Conservation (phyloP, 169 alveolate species). For the Cytauxzoon felis region DNA sequence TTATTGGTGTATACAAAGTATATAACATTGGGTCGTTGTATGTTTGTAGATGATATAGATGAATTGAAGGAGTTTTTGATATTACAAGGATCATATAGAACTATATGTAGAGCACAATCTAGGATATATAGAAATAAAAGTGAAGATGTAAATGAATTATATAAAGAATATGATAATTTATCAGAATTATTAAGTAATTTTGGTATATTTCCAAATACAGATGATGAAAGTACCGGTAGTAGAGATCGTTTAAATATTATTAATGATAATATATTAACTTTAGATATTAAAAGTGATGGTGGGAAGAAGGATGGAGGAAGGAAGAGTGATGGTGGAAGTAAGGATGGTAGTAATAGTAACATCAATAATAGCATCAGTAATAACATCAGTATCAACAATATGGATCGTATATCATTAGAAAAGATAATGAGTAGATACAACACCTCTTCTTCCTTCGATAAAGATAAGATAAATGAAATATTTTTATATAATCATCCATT, state of each 20-base stretch:
- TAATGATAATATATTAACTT: too few relatives aligned
- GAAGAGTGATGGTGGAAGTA: too few relatives aligned
- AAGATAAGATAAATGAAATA: background rate
- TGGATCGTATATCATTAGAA: too few relatives aligned
- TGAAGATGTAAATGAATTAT: background rate
- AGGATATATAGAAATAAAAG: background rate
- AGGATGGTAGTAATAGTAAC: too few relatives aligned
- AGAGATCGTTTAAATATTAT: too few relatives aligned
- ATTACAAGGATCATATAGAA: constrained; percentile 33
- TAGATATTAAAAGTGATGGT: too few relatives aligned
- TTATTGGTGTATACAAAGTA: constrained; percentile 37
- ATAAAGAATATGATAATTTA: background rate
- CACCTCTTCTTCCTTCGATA: background rate
- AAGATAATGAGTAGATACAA: too few relatives aligned
- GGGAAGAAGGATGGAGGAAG: too few relatives aligned
- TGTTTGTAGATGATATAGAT: background rate
- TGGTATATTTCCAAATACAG: too few relatives aligned
- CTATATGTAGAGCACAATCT: constrained; percentile 8
- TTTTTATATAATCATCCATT: constrained; percentile 5
- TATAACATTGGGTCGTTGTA: constrained; percentile 27
- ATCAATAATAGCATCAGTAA: too few relatives aligned
- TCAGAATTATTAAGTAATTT: background rate
- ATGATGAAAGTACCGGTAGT: too few relatives aligned
- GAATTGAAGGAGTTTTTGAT: constrained; percentile 25
- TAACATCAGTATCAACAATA: too few relatives aligned